Percentiles rank a stretch among this genome's conserved stretches.
Evolutionary conservation across 192 early-diverging fungal genomes (phyloP).

Genomic region (Pilobolus umbonatus): DNA sequence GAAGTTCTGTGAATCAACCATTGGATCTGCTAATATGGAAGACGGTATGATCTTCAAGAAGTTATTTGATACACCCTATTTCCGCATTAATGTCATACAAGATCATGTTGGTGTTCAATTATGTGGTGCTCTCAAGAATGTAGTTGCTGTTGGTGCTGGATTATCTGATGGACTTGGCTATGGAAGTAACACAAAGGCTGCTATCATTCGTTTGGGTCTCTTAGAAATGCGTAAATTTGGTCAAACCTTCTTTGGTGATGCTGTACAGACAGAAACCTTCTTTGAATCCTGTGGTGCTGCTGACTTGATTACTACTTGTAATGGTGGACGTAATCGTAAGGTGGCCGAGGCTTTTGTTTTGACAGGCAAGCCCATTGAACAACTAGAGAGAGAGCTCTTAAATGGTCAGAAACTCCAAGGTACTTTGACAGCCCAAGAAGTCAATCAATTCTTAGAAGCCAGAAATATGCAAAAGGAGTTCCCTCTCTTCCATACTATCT

Average conservation of each 20-base stretch:
- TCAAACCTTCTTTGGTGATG: conserved; percentile 69
- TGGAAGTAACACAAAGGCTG: conserved; percentile 97
- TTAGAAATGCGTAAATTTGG: conserved; percentile 95
- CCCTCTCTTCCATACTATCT: conserved; percentile 93
- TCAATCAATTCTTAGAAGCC: conserved; percentile 71
- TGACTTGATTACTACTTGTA: conserved; percentile 94
- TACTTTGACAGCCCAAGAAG: conserved; percentile 83
- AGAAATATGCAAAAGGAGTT: conserved; percentile 64
- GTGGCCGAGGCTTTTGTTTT: conserved; percentile 87
- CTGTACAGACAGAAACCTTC: conserved; percentile 91
- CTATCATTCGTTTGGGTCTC: conserved; percentile 92
- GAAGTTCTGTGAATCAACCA: conserved; percentile 93
- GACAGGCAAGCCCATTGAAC: conserved; percentile 91
- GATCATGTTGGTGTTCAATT: conserved; percentile 94
- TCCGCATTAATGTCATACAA: conserved; percentile 77
- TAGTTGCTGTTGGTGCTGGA: conserved; percentile 95
- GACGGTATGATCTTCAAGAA: conserved; percentile 78
- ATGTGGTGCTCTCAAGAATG: conserved; percentile 97
- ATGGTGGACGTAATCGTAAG: conserved; percentile 92
- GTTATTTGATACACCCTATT: conserved; percentile 86
- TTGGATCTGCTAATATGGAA: conserved; percentile 64
- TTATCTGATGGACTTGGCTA: conserved; percentile 88
- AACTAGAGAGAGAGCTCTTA: conserved; percentile 87
- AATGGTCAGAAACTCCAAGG: conserved; percentile 99
- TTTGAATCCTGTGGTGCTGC: conserved; percentile 97